Conservation (phyloP, 2,329 filamentous ascomycete genomes). For the Cytospora leucostoma region DNA sequence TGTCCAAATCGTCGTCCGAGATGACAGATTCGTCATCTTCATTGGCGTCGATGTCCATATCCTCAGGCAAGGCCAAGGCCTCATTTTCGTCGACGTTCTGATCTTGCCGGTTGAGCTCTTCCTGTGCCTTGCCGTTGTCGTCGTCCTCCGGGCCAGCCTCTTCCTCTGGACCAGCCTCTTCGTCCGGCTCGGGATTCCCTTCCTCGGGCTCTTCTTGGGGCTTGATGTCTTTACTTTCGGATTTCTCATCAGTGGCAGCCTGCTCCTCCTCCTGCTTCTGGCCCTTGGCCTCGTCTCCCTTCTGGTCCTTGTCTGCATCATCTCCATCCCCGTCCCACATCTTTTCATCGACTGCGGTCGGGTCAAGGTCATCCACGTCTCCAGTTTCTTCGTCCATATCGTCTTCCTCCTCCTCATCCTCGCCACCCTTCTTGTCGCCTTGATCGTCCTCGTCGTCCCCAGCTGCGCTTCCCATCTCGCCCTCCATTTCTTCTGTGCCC, state of each 20-base stretch:
- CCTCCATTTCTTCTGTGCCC: slow-evolving; percentile 89
- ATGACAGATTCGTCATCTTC: slow-evolving; percentile 27
- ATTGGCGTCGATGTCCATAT: slow-evolving; percentile 39
- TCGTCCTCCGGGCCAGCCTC: slow-evolving; percentile 58
- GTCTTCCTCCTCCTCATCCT: slow-evolving; percentile 66
- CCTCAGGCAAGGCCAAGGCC: slow-evolving; percentile 33
- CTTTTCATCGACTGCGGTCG: slow-evolving; percentile 92
- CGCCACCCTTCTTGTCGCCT: slow-evolving; percentile 61
- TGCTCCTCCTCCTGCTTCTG: slow-evolving; percentile 67
- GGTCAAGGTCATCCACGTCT: slow-evolving; percentile 87
- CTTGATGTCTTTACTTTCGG: slow-evolving; percentile 42
- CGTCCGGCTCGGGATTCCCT: slow-evolving; percentile 41
- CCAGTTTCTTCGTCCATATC: slow-evolving; percentile 89
- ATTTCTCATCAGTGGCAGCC: slow-evolving; percentile 59
- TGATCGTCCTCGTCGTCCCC: slow-evolving; percentile 63
- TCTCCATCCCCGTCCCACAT: slow-evolving; percentile 92
- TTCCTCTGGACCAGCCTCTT: slow-evolving; percentile 34
- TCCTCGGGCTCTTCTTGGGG: slow-evolving; percentile 48
- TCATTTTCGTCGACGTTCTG: slow-evolving; percentile 45
- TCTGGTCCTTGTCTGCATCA: slow-evolving; percentile 79
- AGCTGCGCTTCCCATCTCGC: slow-evolving; percentile 70
- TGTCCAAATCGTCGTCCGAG: slow-evolving; percentile 36
- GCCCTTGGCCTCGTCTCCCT: slow-evolving; percentile 71
- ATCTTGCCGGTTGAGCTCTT: slow-evolving; percentile 63
- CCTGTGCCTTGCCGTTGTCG: slow-evolving; percentile 56